Evolutionary conservation across 2,329 filamentous ascomycete species (phyloP).

Genomic region (Purpureocillium takamizusanense): DNA sequence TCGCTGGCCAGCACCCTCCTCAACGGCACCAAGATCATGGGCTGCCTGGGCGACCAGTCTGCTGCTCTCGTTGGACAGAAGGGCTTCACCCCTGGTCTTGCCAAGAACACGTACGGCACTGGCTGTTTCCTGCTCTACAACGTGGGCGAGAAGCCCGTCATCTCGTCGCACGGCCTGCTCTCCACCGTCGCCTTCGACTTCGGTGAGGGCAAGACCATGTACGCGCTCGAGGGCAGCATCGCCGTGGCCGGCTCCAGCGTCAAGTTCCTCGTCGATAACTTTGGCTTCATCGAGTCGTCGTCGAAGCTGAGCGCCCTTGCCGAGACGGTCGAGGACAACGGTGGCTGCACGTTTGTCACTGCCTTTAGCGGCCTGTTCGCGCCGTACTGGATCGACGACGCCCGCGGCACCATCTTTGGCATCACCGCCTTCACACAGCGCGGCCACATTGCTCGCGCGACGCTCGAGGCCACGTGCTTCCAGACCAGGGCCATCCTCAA

Average conservation of each 20-base stretch:
- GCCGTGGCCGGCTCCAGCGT: constrained; percentile 70
- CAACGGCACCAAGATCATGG: constrained; percentile 61
- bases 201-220: constrained; percentile 55
- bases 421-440: constrained; percentile 69
- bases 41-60: constrained; percentile 74
- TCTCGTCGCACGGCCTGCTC: constrained; percentile 67
- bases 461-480: constrained; percentile 73
- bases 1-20: constrained; percentile 50
- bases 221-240: constrained; percentile 69
- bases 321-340: constrained; percentile 53
- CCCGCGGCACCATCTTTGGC: constrained; percentile 69
- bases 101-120: constrained; percentile 82
- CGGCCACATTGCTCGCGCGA: constrained; percentile 71
- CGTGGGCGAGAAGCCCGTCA: constrained; percentile 68
- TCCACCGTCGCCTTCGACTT: constrained; percentile 74
- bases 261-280: constrained; percentile 55
- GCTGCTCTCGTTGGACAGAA: constrained; percentile 73
- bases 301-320: constrained; percentile 35
- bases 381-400: constrained; percentile 80
- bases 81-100: constrained; percentile 64
- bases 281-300: constrained; percentile 43
- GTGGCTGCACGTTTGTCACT: constrained; percentile 69
- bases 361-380: constrained; percentile 76
- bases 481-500: constrained; percentile 76
- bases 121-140: constrained; percentile 82